Evolutionary conservation across 176 grass and related monocot species (phyloP).

Genomic region (Sorghum bicolor): Sorghum_bicolor_NCBIv3 NC_012870.2:6415001-6415500

Average conservation of each 20-base stretch:
- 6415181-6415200: conserved; percentile 27
- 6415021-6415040: not conserved
- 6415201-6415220: conserved; percentile 95
- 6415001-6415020: conserved; percentile 38
- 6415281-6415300: conserved; percentile 86
- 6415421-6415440: conserved; percentile 86
- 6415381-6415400: not conserved
- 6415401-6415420: conserved; percentile 71
- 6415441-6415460: conserved; percentile 65
- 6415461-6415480: conserved; percentile 74
- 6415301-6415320: not conserved
- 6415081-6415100: not conserved
- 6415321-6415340: not conserved
- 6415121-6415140: not conserved
- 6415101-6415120: not conserved
- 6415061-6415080: not conserved
- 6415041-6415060: not conserved
- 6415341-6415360: not conserved
- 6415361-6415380: not conserved
- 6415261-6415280: conserved; percentile 67
- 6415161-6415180: not conserved
- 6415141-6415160: not conserved
- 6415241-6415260: conserved; percentile 69
- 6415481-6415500: conserved; percentile 42
- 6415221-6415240: conserved; percentile 78